Percentiles rank a stretch among this genome's conserved stretches.
Evolutionary conservation across 2,329 filamentous ascomycete genomes (phyloP).

Genomic region (Alternaria metachromatica): DNA sequence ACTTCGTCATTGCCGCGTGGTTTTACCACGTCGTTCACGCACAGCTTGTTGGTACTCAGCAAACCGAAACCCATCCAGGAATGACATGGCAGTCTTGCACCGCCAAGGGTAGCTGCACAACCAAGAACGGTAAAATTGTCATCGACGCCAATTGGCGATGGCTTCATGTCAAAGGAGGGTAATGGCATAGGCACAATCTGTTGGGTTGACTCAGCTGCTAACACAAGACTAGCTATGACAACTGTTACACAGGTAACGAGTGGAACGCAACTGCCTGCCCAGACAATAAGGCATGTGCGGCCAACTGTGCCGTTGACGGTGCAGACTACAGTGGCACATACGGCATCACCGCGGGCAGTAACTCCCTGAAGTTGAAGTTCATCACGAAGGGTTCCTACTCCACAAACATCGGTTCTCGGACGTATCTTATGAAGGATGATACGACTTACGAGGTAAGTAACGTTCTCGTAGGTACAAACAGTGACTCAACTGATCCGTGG

Average conservation of each 20-base stretch:
- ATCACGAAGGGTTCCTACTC: constrained; percentile 58
- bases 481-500: not conserved
- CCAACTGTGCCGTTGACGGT: constrained; percentile 49
- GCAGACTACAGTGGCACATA: constrained; percentile 48
- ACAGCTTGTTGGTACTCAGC: constrained; percentile 52
- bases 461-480: not conserved
- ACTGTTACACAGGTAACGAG: constrained; percentile 51
- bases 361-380: constrained; percentile 62
- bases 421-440: constrained; percentile 46
- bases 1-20: constrained; percentile 52
- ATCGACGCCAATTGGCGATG: constrained; percentile 58
- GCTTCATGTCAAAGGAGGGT: constrained; percentile 50
- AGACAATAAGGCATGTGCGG: constrained; percentile 40
- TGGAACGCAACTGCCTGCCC: constrained; percentile 50
- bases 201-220: not conserved
- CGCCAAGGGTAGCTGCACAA: constrained; percentile 45
- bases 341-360: constrained; percentile 59
- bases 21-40: constrained; percentile 54
- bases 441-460: constrained; percentile 31
- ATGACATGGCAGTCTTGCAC: constrained; percentile 49
- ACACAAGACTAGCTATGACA: constrained; percentile 39
- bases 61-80: constrained; percentile 49
- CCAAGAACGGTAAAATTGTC: constrained; percentile 43
- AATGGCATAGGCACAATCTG: not conserved
- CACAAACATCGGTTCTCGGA: constrained; percentile 48